Evolutionary conservation across 257 asterid genomes (phyloP), one percentile per base, ranked within the genome.

Genomic region (Nicotiana knightiana): DNA sequence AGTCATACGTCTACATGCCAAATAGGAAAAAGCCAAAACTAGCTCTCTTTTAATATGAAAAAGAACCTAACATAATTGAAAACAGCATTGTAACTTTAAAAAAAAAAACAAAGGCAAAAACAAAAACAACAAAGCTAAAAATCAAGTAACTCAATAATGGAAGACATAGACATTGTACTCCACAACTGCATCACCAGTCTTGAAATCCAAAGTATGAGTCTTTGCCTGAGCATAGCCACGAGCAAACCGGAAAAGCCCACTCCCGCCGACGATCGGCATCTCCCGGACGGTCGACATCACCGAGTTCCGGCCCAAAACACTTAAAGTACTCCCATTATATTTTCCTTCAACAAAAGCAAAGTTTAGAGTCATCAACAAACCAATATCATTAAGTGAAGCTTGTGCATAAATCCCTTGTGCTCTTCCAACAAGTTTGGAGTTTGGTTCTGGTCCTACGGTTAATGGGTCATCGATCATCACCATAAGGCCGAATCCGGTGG

Each of bases 251-350:
- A 86, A 86, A 79, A 84, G 57, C 17, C 89, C 89, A 66, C 86
- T 84, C 1, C 91, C 89, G 5, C 88, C 87, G 9, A 86, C 85
- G 0, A 88, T 35, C 2, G 91, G 88, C 88, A 88, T 77, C 73
- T 88, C 91, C 16, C 88, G 81, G 9, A 70, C 62, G 7, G 63
- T 13, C 15, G 39, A 16, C n/a, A 48, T 3, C 39, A 80, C 66
- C 3, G 82, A 30, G 39, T 88, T 86, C 77, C 84, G 32, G 2
- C 89, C 91, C 84, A 88, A 21, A 7, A 88, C 46, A 9, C 87
- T 83, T 21, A 88, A 67, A 5, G 83, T 78, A 80, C 91, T 88
- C 3, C 91, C 88, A 9, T 86, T 85, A 13, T 80, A 88, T 51
- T 86, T 85, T 4, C 91, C 89, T 21, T 85, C 84, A 7, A 79